These are phyloP conservation scores for Salix viminalis DNA, from an alignment of 345 rosid species.

Conservation along the genomic window DNA sequence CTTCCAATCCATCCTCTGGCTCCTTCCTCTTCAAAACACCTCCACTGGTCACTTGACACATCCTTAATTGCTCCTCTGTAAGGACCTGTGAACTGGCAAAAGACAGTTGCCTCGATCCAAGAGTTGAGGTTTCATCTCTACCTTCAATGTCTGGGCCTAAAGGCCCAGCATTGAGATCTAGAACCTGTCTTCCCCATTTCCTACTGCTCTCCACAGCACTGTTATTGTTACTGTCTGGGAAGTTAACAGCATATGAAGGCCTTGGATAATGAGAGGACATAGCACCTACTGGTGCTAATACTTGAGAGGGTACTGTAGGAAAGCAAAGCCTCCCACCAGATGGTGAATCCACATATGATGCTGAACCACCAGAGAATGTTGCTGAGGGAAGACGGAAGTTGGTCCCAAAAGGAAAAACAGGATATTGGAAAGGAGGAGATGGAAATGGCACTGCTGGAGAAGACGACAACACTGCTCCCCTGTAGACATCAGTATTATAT, in stretches of 20 bases:
- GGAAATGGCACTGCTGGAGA: conserved; percentile 73
- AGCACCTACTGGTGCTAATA: conserved; percentile 52
- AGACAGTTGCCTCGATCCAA: conserved; percentile 47
- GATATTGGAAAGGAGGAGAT: conserved; percentile 71
- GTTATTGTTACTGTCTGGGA: conserved; percentile 50
- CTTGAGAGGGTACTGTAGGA: conserved; percentile 61
- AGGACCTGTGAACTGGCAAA: conserved; percentile 46
- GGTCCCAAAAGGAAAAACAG: conserved; percentile 52
- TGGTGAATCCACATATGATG: conserved; percentile 64
- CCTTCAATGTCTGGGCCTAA: conserved; percentile 57
- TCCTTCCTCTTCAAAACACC: conserved; percentile 66
- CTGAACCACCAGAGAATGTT: conserved; percentile 58
- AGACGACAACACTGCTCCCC: conserved; percentile 68
- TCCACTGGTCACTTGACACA: conserved; percentile 64
- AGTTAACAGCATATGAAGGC: conserved; percentile 53
- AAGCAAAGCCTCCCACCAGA: conserved; percentile 59
- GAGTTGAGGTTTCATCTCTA: conserved; percentile 51
- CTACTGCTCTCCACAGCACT: conserved; percentile 43
- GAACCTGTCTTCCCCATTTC: conserved; percentile 65
- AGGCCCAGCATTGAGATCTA: conserved; percentile 88
- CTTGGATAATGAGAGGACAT: conserved; percentile 52
- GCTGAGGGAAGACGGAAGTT: conserved; percentile 57
- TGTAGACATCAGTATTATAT: conserved; percentile 56
- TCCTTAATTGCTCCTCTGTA: conserved; percentile 67
- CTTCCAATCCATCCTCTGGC: conserved; percentile 91